Evolutionary conservation across 2,329 filamentous ascomycete genomes (phyloP).

Genomic region (Aspergillus sp.): DNA sequence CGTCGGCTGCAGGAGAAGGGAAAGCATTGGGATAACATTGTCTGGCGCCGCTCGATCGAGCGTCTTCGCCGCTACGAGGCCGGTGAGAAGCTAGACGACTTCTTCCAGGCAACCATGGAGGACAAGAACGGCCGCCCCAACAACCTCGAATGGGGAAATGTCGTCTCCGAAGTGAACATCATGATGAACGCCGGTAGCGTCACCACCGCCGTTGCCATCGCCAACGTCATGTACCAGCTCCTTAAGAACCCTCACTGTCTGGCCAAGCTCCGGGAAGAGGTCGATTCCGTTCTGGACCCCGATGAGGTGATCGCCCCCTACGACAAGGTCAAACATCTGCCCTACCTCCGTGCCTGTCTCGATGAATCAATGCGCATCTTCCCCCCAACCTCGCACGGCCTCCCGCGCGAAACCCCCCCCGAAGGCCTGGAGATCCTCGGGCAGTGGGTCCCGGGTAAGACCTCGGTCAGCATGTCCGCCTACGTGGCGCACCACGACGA

Average conservation of each 20-base stretch:
- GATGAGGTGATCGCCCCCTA: slow-evolving; percentile 43
- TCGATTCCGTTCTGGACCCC: slow-evolving; percentile 40
- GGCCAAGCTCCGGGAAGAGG: slow-evolving; percentile 38
- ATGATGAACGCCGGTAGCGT: slow-evolving; percentile 46
- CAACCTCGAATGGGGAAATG: slow-evolving; percentile 52
- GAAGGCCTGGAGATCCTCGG: slow-evolving; percentile 41
- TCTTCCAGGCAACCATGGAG: slow-evolving; percentile 52
- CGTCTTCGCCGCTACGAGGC: slow-evolving; percentile 27
- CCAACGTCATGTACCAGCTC: slow-evolving; percentile 49
- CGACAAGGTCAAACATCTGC: slow-evolving; percentile 46
- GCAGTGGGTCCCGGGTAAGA: slow-evolving; percentile 41
- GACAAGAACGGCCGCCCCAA: slow-evolving; percentile 40
- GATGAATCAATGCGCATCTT: slow-evolving; percentile 45
- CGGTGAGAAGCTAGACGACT: slow-evolving; percentile 53
- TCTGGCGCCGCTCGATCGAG: slow-evolving; percentile 38
- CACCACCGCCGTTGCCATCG: slow-evolving; percentile 49
- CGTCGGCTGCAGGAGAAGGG: slow-evolving; percentile 38
- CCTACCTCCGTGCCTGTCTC: slow-evolving; percentile 47
- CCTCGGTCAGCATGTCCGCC: slow-evolving; percentile 40
- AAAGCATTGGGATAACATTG: slow-evolving; percentile 37
- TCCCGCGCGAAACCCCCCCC: slow-evolving; percentile 41
- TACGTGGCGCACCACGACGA: slow-evolving; percentile 36
- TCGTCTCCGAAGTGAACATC: slow-evolving; percentile 47
- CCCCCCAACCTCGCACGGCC: slow-evolving; percentile 39
- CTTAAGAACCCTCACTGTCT: slow-evolving; percentile 42